Percentiles rank a stretch among this genome's conserved stretches.
Conservation (phyloP, 2,329 filamentous ascomycete genomes). For the Fusarium paranaense region DNA sequence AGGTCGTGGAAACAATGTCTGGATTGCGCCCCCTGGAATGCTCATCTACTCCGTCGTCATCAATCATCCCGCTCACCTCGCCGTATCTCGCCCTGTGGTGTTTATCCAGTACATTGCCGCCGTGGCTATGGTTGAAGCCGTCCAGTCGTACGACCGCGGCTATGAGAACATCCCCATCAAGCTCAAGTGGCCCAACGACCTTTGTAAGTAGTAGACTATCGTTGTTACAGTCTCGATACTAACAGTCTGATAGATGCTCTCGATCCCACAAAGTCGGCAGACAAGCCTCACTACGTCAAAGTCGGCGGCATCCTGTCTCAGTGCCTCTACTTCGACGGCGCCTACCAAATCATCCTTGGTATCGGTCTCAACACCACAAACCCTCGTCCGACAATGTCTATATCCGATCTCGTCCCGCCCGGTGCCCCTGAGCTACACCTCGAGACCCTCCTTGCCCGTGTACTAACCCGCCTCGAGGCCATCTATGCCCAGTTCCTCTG, state of each 20-base stretch:
- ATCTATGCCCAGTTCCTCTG: slow-evolving; percentile 81
- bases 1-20: slow-evolving; percentile 91
- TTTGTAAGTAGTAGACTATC: slow-evolving; percentile 65
- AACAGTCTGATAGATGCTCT: slow-evolving; percentile 66
- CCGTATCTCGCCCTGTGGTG: slow-evolving; percentile 80
- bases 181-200: slow-evolving; percentile 98
- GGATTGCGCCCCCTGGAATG: slow-evolving; percentile 89
- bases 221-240: rapidly evolving
- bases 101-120: slow-evolving; percentile 95
- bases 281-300: slow-evolving; percentile 76
- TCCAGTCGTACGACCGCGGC: slow-evolving; percentile 81
- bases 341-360: slow-evolving; percentile 88
- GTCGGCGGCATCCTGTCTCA: slow-evolving; percentile 95
- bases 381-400: slow-evolving; percentile 84
- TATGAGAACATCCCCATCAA: slow-evolving; percentile 83
- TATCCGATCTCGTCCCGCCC: slow-evolving; percentile 76
- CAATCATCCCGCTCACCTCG: slow-evolving; percentile 81
- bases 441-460: slow-evolving; percentile 84
- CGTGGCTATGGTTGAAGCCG: slow-evolving; percentile 85
- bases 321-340: slow-evolving; percentile 79
- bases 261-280: slow-evolving; percentile 67
- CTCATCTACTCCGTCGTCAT: slow-evolving; percentile 91
- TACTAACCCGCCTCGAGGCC: slow-evolving; percentile 81
- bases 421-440: slow-evolving; percentile 69
- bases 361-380: slow-evolving; percentile 90